Evolutionary conservation across 495 filamentous ascomycete genomes (phyloP), one percentile per base, ranked within the genome.

Genomic region (Penicillium daleae): DNA sequence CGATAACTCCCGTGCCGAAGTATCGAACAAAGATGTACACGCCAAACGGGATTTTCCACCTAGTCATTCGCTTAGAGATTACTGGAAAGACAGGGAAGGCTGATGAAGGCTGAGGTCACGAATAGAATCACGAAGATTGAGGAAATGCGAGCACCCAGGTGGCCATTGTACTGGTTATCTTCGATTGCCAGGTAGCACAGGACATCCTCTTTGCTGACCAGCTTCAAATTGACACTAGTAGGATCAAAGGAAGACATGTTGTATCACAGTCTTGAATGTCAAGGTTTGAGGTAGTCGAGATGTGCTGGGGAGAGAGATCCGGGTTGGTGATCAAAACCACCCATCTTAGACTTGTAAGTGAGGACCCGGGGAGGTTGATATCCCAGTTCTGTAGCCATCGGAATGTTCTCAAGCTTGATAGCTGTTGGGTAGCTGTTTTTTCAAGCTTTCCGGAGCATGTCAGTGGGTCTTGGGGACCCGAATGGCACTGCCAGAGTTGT

Each of bases 1-100:
- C 75, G 61, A 90, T 90, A 46, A 91, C 89, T 3, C 89, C 89
- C 0, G 87, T 84, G 21, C 89, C 89, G 62, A 91, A 89, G 72
- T 90, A 90, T 54, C 87, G 87, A 6, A 86, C 87, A 50, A 92
- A 81, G 62, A 94, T 89, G 75, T 91, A 93, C 9, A 85, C 84
- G 57, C 82, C 82, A 24, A 81, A 76, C 2, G 88, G 90, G 2
- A 92, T 78, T 12, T 75, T 83, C 53, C 91, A 63, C 6, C 78
- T 76, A 17, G 77, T 78, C 17, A 81, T 69, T 22, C 85, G 78
- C 24, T 82, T 80, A 6, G 91, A 85, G 53, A 86, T 68, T 24
- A 92, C 80, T 6, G 91, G 92, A 40, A 92, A 83, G 61, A 90
- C 76, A 17, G 87, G 82, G 6, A 80, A 80, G 68, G 56, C 32